Evolutionary conservation across 768 basidiomycete genomes (phyloP).

Genomic region (Mycena sanguinolenta): DNA sequence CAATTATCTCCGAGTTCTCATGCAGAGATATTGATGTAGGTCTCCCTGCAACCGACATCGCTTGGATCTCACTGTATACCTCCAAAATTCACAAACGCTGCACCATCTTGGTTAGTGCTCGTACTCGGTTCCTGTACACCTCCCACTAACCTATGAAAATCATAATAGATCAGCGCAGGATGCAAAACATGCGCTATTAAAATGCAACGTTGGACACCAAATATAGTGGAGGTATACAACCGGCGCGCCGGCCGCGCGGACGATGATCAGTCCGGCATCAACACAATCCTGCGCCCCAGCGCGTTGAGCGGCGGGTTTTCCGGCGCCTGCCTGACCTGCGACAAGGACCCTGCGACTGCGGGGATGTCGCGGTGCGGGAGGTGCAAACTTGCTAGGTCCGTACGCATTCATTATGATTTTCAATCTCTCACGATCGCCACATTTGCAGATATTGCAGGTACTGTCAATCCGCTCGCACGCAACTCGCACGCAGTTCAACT

Average conservation of each 20-base stretch:
- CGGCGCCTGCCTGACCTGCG: conserved; percentile 8
- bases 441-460: conserved; percentile 22
- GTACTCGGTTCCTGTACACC: neutral
- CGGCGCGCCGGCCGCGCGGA: neutral
- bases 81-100: neutral
- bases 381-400: conserved; percentile 19
- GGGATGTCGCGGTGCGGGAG: neutral
- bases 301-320: neutral
- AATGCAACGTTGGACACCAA: neutral
- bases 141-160: too few species aligned
- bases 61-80: too few species aligned
- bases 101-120: neutral
- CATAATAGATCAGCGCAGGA: conserved; percentile 1
- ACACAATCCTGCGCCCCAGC: neutral
- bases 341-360: neutral
- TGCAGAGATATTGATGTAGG: neutral
- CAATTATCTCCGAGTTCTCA: neutral
- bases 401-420: neutral
- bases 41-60: conserved; percentile 9
- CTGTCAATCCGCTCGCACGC: too few species aligned
- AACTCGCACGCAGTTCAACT: too few species aligned
- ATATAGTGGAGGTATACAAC: neutral
- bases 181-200: conserved; percentile 7
- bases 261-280: neutral
- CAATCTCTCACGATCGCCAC: neutral